Evolutionary conservation across 768 basidiomycete species (phyloP).

Genomic region (Amanita pseudoporphyria): DNA sequence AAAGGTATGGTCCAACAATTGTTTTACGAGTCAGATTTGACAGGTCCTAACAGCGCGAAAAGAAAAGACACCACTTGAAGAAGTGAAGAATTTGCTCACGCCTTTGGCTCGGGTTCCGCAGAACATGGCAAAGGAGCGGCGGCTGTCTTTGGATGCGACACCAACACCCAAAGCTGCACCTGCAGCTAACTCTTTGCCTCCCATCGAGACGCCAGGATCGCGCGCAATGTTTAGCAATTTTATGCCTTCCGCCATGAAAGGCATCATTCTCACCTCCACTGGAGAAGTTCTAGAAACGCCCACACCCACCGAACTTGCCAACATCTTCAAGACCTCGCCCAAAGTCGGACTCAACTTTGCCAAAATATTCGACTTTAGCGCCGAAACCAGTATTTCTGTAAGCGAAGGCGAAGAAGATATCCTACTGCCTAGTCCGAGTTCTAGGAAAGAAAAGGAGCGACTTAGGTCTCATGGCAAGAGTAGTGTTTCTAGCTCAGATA

Average conservation of each 20-base stretch:
- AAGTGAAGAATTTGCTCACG: constrained; percentile 61
- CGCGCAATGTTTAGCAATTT: constrained; percentile 25
- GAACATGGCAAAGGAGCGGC: constrained; percentile 12
- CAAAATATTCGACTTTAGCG: constrained; percentile 67
- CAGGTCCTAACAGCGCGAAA: constrained; percentile 25
- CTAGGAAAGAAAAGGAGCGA: constrained; percentile 32
- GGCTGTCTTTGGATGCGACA: constrained; percentile 10
- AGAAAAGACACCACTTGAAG: constrained; percentile 58
- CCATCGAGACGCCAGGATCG: constrained; percentile 45
- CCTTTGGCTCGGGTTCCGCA: constrained; percentile 29
- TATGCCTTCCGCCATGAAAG: constrained; percentile 55
- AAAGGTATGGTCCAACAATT: constrained; percentile 1
- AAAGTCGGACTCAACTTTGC: constrained; percentile 67
- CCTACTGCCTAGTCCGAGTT: constrained; percentile 39
- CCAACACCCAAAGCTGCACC: constrained; percentile 17
- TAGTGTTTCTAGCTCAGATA: constrained; percentile 11
- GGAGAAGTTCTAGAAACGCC: constrained; percentile 71
- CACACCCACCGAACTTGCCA: constrained; percentile 52
- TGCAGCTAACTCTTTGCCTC: constrained; percentile 14
- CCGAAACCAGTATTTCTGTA: constrained; percentile 8
- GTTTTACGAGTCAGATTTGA: not conserved
- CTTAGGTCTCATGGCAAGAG: constrained; percentile 13
- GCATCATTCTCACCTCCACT: constrained; percentile 71
- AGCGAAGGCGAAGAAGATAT: constrained; percentile 27
- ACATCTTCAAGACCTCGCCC: constrained; percentile 60